Percentiles rank a stretch among this genome's conserved stretches.
phyloP scores from a whole-genome alignment of 371 early-diverging fungal species.

The Mucor sp. region DNA sequence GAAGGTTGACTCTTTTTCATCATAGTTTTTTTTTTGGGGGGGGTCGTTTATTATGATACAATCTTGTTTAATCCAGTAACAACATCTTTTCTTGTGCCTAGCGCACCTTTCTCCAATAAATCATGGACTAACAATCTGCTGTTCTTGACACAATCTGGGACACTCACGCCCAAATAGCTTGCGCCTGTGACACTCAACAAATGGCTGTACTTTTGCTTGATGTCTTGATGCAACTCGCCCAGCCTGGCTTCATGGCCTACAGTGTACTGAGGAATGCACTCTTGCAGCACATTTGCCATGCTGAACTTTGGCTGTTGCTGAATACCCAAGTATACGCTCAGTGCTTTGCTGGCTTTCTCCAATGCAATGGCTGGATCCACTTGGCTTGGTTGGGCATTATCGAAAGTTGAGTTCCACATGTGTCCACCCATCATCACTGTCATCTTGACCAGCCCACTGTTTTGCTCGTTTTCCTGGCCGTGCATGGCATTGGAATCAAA shows the following conservation, averaged over 20 bases:
- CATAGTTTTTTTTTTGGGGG: too few relatives aligned
- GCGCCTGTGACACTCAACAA: conserved; percentile 74
- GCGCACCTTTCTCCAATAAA: conserved; percentile 40
- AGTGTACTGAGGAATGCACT: conserved; percentile 90
- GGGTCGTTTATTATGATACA: neutral
- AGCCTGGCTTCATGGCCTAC: conserved; percentile 79
- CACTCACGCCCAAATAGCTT: conserved; percentile 82
- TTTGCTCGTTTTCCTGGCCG: conserved; percentile 52
- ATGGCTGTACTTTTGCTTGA: conserved; percentile 45
- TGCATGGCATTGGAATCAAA: conserved; percentile 85
- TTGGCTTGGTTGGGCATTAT: conserved; percentile 19
- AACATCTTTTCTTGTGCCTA: conserved; percentile 34
- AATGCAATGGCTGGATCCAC: conserved; percentile 26
- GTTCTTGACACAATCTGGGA: conserved; percentile 82
- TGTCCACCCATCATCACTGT: conserved; percentile 96
- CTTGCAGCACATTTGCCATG: conserved; percentile 54
- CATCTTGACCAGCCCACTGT: conserved; percentile 49
- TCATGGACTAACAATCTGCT: conserved; percentile 65
- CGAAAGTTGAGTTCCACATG: conserved; percentile 56
- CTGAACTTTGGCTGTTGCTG: conserved; percentile 49
- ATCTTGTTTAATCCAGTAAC: conserved; percentile 52
- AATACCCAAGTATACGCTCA: conserved; percentile 59
- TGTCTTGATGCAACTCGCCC: conserved; percentile 52
- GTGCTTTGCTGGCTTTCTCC: conserved; percentile 35
- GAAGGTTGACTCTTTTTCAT: too few relatives aligned